phyloP scores from a whole-genome alignment of 164 flowering plant species.

The Aristolochia fimbriata region DNA sequence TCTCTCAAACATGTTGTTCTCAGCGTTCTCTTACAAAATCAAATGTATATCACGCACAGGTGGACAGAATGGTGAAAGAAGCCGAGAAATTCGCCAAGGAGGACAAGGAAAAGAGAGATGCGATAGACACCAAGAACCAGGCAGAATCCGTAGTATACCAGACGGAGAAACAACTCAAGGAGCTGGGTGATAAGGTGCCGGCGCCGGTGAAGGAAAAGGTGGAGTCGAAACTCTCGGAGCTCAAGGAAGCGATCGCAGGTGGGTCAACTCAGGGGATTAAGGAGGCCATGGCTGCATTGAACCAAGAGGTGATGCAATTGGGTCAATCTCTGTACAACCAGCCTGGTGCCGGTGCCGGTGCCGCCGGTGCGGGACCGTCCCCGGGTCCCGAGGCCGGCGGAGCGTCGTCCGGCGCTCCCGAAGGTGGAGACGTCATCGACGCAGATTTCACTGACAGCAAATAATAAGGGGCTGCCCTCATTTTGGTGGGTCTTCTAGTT shows the following conservation, averaged over 20 bases:
- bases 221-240: conserved; percentile 48
- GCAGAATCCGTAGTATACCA: conserved; percentile 72
- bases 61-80: conserved; percentile 61
- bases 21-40: neutral
- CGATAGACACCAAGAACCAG: conserved; percentile 76
- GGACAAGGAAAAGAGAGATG: conserved; percentile 78
- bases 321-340: conserved; percentile 71
- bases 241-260: conserved; percentile 51
- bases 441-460: conserved; percentile 18
- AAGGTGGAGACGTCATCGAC: conserved; percentile 63
- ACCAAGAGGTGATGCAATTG: conserved; percentile 75
- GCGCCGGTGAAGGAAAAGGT: conserved; percentile 59
- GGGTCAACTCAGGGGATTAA: conserved; percentile 60
- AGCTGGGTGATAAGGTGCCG: conserved; percentile 70
- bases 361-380: conserved; percentile 31
- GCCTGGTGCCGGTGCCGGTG: conserved; percentile 28
- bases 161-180: conserved; percentile 75
- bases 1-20: no score
- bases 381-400: conserved; percentile 36
- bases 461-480: neutral
- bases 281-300: conserved; percentile 64
- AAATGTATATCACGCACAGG: conserved; percentile 25
- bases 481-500: neutral
- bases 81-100: conserved; percentile 66
- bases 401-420: conserved; percentile 21